Percentiles rank a stretch among this genome's conserved stretches.
Evolutionary conservation across 2,329 filamentous ascomycete genomes (phyloP).

Genomic region (Pseudogymnoascus sp.): DNA sequence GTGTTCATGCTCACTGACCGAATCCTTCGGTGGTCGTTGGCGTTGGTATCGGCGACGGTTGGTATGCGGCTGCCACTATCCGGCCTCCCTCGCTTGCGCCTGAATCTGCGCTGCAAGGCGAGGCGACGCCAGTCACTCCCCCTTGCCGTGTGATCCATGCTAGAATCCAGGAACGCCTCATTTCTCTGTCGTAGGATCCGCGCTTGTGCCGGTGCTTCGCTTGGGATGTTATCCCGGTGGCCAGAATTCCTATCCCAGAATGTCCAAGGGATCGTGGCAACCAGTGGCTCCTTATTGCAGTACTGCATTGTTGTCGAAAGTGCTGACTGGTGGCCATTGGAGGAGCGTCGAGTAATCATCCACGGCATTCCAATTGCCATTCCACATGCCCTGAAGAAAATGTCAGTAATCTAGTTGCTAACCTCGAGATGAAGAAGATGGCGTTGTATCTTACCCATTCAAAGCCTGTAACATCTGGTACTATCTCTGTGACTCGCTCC

Average conservation of each 20-base stretch:
- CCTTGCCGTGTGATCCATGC: background rate
- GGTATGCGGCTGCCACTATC: background rate
- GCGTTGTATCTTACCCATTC: background rate
- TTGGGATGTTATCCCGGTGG: background rate
- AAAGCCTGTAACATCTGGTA: slow-evolving; percentile 6
- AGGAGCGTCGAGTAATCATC: slow-evolving; percentile 4
- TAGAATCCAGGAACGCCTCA: background rate
- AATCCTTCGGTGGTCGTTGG: background rate
- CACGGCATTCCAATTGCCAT: slow-evolving; percentile 3
- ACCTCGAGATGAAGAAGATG: background rate
- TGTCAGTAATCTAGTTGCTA: background rate
- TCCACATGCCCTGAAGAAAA: slow-evolving; percentile 1
- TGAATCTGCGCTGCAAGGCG: background rate
- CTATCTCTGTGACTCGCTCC: background rate
- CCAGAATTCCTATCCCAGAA: background rate
- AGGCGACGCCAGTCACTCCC: background rate
- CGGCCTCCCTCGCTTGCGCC: background rate
- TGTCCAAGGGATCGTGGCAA: background rate
- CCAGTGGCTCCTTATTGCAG: background rate
- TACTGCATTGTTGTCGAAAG: background rate
- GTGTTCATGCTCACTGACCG: background rate
- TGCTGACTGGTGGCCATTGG: background rate
- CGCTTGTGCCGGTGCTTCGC: background rate
- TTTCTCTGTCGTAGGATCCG: background rate
- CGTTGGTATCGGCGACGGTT: background rate